Conservation (phyloP, 768 basidiomycete genomes). For the Coprinopsis marcescibilis region DNA sequence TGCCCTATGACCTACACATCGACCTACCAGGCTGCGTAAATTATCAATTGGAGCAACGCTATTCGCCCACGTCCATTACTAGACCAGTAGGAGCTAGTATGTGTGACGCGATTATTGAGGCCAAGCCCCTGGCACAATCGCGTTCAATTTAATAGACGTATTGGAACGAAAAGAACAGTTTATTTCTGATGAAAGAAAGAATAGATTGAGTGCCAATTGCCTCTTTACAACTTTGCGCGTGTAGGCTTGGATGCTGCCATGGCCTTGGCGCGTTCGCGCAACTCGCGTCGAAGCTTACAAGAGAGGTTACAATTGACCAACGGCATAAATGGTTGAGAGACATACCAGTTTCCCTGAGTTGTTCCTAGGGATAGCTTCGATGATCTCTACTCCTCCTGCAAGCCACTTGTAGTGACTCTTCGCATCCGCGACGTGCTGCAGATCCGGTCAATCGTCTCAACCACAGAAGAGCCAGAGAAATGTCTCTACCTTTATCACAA, state of each 20-base stretch:
- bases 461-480: neutral
- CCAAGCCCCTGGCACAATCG: too few species aligned
- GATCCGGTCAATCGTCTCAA: neutral
- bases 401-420: conserved; percentile 60
- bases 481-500: conserved; percentile 50
- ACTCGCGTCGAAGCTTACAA: neutral
- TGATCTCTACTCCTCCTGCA: conserved; percentile 56
- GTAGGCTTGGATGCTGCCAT: neutral
- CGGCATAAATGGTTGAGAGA: neutral
- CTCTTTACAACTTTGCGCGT: neutral
- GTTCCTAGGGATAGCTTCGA: conserved; percentile 45
- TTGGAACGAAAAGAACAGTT: too few species aligned
- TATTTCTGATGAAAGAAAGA: too few species aligned
- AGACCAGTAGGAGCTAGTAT: too few species aligned
- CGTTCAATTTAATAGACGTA: too few species aligned
- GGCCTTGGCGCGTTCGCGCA: neutral
- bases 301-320: neutral
- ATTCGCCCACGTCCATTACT: too few species aligned
- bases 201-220: neutral
- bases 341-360: conserved; percentile 1
- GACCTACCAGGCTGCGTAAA: too few species aligned
- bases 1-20: too few species aligned
- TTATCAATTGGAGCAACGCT: too few species aligned
- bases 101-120: too few species aligned
- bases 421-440: conserved; percentile 50